Conservation (phyloP, 2,329 filamentous ascomycete species). For the Xylaria sp. region DNA sequence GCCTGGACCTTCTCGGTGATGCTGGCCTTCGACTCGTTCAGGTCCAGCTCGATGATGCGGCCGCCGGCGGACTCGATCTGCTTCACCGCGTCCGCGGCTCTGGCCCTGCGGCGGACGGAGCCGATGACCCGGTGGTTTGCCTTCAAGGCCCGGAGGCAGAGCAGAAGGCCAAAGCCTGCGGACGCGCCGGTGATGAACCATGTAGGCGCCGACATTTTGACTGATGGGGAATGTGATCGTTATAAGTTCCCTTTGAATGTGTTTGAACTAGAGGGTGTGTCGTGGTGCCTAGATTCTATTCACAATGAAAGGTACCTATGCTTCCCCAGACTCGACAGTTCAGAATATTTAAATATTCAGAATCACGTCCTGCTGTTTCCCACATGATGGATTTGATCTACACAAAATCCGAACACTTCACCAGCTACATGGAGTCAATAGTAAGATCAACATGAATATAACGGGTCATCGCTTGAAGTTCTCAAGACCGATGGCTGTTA, state of each 20-base stretch:
- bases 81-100: constrained; percentile 26
- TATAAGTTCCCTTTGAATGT: no score
- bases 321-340: no score
- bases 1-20: constrained; percentile 32
- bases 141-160: constrained; percentile 35
- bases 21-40: constrained; percentile 34
- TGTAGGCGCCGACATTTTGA: constrained; percentile 28
- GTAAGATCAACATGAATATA: no score
- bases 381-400: neutral
- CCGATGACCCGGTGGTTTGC: constrained; percentile 38
- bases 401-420: no score
- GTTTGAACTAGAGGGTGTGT: no score
- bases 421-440: no score
- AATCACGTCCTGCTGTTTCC: no score
- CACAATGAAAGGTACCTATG: no score
- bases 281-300: no score
- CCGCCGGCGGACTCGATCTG: constrained; percentile 35
- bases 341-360: no score
- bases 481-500: constrained; percentile 4
- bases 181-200: constrained; percentile 42
- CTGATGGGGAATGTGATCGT: no score
- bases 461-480: no score
- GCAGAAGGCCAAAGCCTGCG: constrained; percentile 37
- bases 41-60: constrained; percentile 35
- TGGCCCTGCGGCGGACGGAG: constrained; percentile 34